Percentiles rank a stretch among this genome's conserved stretches.
Evolutionary conservation across 192 early-diverging fungal species (phyloP).

Genomic region (Coemansia sp.): DNA sequence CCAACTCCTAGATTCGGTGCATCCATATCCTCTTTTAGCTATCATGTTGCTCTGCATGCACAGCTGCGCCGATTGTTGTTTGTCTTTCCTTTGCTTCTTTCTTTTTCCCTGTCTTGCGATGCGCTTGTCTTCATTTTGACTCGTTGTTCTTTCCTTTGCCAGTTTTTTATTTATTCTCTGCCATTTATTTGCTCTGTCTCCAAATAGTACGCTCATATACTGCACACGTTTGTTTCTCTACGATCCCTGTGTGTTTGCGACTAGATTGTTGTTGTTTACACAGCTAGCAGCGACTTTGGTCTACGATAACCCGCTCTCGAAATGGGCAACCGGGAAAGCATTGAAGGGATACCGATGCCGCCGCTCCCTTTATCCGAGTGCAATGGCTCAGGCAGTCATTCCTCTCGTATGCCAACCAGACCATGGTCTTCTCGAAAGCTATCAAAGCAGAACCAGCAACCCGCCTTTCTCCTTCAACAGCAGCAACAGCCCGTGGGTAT

Average conservation of each 20-base stretch:
- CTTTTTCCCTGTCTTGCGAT: background rate
- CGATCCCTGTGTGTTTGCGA: background rate
- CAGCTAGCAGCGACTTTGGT: background rate
- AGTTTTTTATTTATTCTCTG: background rate
- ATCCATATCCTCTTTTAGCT: background rate
- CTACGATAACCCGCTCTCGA: background rate
- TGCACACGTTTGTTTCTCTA: background rate
- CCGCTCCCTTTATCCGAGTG: background rate
- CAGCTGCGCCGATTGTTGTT: background rate
- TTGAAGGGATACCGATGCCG: constrained; percentile 4
- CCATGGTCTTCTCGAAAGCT: background rate
- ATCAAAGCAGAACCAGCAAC: constrained; percentile 19
- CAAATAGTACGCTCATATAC: background rate
- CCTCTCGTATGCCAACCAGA: background rate
- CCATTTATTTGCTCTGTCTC: background rate
- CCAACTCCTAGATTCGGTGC: background rate
- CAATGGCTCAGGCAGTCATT: background rate
- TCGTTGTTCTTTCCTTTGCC: background rate
- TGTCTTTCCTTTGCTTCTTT: background rate
- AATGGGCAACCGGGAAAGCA: constrained; percentile 1
- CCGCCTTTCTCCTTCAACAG: constrained; percentile 5
- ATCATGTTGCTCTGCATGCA: background rate
- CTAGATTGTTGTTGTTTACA: background rate
- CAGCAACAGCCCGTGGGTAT: constrained; percentile 6
- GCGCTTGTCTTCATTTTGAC: background rate